Percentiles rank a stretch among this genome's conserved stretches.
These are phyloP conservation scores for Pythium aquatile DNA, from an alignment of 352 stramenopile genomes.

Conservation along the genomic window DNA sequence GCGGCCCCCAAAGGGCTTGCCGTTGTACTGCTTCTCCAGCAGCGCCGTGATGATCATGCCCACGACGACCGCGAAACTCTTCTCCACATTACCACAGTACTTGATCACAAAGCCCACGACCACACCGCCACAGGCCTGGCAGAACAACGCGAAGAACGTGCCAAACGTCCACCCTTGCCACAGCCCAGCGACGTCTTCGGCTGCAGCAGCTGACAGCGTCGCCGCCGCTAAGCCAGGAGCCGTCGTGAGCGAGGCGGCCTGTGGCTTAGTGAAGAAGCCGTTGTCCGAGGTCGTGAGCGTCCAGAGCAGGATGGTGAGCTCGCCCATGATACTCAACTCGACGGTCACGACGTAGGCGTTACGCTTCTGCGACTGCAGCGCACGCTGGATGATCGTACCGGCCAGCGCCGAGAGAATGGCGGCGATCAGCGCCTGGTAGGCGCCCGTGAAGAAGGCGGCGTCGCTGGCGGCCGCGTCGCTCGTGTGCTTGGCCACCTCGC, in stretches of 20 bases:
- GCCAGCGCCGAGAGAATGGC: conserved; percentile 72
- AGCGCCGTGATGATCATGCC: conserved; percentile 80
- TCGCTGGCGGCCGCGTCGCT: conserved; percentile 26
- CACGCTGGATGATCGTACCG: conserved; percentile 74
- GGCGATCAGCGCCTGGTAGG: conserved; percentile 69
- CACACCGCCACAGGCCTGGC: conserved; percentile 67
- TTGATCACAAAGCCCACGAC: conserved; percentile 85
- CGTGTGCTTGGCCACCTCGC: conserved; percentile 6
- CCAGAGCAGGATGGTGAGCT: conserved; percentile 58
- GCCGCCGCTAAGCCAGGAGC: not conserved
- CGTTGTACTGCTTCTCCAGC: conserved; percentile 66
- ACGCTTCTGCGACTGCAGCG: conserved; percentile 63
- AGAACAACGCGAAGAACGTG: conserved; percentile 65
- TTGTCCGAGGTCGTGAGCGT: conserved; percentile 40
- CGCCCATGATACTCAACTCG: conserved; percentile 68
- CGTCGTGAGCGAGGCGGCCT: not conserved
- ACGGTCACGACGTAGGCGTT: conserved; percentile 84
- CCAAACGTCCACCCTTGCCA: conserved; percentile 73
- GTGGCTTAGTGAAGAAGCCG: conserved; percentile 24
- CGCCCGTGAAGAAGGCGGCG: conserved; percentile 57
- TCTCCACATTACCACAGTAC: conserved; percentile 83
- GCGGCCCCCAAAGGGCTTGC: conserved; percentile 62
- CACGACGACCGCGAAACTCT: conserved; percentile 78
- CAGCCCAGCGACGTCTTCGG: conserved; percentile 25
- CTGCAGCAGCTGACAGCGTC: not conserved